Base-by-base conservation (phyloP, 805 yeast genomes). In the Kluyveromyces nonfermentans region DNA sequence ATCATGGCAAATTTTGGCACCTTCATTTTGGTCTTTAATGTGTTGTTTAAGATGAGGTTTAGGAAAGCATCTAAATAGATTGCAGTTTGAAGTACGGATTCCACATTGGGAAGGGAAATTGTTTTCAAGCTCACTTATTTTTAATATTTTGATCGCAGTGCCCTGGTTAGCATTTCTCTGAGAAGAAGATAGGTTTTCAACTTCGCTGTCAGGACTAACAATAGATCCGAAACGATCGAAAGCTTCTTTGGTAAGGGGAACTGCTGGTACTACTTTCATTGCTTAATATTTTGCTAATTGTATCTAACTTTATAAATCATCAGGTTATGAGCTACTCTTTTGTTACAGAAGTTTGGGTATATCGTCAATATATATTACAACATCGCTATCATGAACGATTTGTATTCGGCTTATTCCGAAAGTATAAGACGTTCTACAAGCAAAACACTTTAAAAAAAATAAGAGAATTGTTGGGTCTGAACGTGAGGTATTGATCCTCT, bases 101-200 rank as follows among this genome's bases (percentile, higher is more conserved):
- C 48, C 80, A 71, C 4, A 77, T 72, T 8, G 79, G 71, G 63
- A 45, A 0, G 44, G 50, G 51, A 71, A 85, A 37, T 69, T 64
- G 58, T 82, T 82, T 4, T 63, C 64, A 3, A 84, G 69, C 2
- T 86, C 82, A 1, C 93, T 79, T 4, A 88, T 93, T 48, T 80
- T 72, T 49, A 75, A 77, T 37, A 86, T 61, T 55, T 89, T 89
- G 5, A 75, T 69, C 1, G 97, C 97, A 1, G 97, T 89, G n/a
- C 97, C 97, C 57, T 89, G 88, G 64, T 89, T 89, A 4, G 96
- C 97, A 28, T 71, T 60, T 33, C 62, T 56, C 40, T 71, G 65
- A 1, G 72, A 56, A 32, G 63, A 57, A 31, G 44, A 46, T 10
- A 48, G 46, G 21, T 40, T 44, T 3, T 37, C 34, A 22, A 85